phyloP scores from a whole-genome alignment of 2,329 filamentous ascomycete genomes.

The Emmonsia crescens region DNA sequence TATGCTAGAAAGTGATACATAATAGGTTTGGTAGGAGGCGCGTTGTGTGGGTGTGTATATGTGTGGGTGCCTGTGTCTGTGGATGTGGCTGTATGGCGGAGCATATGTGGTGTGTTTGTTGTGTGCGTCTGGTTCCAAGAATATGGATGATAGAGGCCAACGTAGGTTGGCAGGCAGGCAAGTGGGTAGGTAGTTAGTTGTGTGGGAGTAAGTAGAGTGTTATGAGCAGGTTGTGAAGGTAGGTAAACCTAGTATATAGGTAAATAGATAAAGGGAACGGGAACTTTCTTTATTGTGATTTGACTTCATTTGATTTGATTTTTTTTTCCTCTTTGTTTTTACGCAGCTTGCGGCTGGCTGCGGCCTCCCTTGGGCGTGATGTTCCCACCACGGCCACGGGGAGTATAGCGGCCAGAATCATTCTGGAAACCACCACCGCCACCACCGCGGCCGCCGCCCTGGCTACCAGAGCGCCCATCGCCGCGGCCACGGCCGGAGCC shows the following conservation, averaged over 20 bases:
- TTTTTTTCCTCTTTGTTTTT: constrained; percentile 12
- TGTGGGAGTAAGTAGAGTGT: not conserved
- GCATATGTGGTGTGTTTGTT: not conserved
- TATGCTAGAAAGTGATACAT: constrained; percentile 7
- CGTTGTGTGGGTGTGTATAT: not conserved
- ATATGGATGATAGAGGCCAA: not conserved
- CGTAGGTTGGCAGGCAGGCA: not conserved
- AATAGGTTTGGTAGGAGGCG: no score
- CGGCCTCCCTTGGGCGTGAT: constrained; percentile 35
- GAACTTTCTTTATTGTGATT: not conserved
- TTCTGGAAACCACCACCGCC: constrained; percentile 61
- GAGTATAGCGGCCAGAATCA: constrained; percentile 55
- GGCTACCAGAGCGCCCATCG: constrained; percentile 51
- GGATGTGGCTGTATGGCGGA: not conserved
- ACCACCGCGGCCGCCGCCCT: constrained; percentile 52
- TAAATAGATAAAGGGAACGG: not conserved
- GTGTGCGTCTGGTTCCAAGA: not conserved
- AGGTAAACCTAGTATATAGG: not conserved
- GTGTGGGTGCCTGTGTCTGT: not conserved
- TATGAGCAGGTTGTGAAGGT: not conserved
- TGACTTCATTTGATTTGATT: not conserved
- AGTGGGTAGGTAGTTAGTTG: not conserved
- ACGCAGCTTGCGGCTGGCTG: constrained; percentile 36
- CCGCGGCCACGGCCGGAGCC: constrained; percentile 57
- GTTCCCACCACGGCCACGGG: constrained; percentile 54